phyloP scores from a whole-genome alignment of 2,329 filamentous ascomycete species.

The Canariomyces notabilis region DNA sequence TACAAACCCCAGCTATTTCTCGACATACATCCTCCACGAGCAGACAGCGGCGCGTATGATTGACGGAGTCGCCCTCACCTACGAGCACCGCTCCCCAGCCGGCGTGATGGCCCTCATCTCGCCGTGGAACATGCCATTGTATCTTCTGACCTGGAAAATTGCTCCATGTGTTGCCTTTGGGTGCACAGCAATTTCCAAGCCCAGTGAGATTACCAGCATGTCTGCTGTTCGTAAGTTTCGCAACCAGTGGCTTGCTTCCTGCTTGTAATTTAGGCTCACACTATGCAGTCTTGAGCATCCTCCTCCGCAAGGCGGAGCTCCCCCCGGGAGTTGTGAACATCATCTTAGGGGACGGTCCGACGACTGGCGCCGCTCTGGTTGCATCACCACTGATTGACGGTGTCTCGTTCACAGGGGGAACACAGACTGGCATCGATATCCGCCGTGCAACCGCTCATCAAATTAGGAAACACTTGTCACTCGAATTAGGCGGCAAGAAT shows the following conservation, averaged over 20 bases:
- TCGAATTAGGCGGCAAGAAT: conserved; percentile 45
- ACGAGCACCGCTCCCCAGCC: conserved; percentile 32
- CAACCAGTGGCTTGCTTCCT: background rate
- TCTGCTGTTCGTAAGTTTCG: conserved; percentile 26
- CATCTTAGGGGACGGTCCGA: conserved; percentile 31
- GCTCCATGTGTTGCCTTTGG: conserved; percentile 34
- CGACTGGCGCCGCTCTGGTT: conserved; percentile 29
- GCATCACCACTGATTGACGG: conserved; percentile 26
- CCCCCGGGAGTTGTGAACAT: conserved; percentile 31
- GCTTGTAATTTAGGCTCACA: background rate
- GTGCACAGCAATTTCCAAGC: conserved; percentile 33
- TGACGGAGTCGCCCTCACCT: conserved; percentile 30
- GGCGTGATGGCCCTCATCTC: conserved; percentile 33
- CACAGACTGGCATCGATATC: conserved; percentile 31
- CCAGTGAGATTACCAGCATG: conserved; percentile 32
- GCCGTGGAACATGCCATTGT: conserved; percentile 35
- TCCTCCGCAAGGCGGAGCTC: conserved; percentile 26
- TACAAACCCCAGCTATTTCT: conserved; percentile 31
- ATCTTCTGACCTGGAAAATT: conserved; percentile 34
- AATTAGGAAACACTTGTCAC: conserved; percentile 30
- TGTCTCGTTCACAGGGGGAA: conserved; percentile 32
- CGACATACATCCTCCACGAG: conserved; percentile 33
- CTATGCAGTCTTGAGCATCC: conserved; percentile 23
- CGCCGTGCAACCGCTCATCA: conserved; percentile 29
- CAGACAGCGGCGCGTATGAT: conserved; percentile 30